Conservation (phyloP, 23 red algal species). For the Gracilaria domingensis region DNA sequence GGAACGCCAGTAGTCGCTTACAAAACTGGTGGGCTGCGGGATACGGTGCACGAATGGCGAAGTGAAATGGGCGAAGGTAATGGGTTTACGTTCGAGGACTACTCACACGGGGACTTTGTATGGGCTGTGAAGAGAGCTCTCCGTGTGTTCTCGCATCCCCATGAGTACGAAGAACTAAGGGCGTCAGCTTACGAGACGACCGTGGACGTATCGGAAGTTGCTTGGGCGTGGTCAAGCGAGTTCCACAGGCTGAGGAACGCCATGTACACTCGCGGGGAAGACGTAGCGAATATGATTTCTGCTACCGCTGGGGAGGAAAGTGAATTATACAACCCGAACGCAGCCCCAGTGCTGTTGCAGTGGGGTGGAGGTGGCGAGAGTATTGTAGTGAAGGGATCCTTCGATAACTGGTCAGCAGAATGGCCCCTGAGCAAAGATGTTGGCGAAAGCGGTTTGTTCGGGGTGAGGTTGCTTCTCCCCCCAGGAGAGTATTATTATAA, state of each 20-base stretch:
- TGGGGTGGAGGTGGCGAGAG: constrained; percentile 66
- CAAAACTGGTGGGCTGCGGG: constrained; percentile 90
- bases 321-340: constrained; percentile 56
- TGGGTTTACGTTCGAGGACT: constrained; percentile 94
- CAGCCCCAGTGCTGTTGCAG: constrained; percentile 60
- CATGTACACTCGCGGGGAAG: constrained; percentile 73
- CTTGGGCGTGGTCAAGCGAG: constrained; percentile 94
- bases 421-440: constrained; percentile 80
- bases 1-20: constrained; percentile 97
- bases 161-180: constrained; percentile 91
- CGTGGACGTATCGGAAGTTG: constrained; percentile 96
- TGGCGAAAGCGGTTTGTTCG: constrained; percentile 35
- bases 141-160: constrained; percentile 85
- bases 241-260: constrained; percentile 93
- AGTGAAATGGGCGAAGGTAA: constrained; percentile 84
- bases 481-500: constrained; percentile 93
- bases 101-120: constrained; percentile 88
- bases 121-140: constrained; percentile 93
- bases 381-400: constrained; percentile 93
- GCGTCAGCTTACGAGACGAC: constrained; percentile 75
- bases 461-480: constrained; percentile 75
- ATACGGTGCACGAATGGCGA: constrained; percentile 98
- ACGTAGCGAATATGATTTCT: constrained; percentile 62
- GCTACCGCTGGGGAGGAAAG: constrained; percentile 56
- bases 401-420: constrained; percentile 90